Conservation (phyloP, 202 grass and related monocot genomes). For the Elaeis oleifera region DNA sequence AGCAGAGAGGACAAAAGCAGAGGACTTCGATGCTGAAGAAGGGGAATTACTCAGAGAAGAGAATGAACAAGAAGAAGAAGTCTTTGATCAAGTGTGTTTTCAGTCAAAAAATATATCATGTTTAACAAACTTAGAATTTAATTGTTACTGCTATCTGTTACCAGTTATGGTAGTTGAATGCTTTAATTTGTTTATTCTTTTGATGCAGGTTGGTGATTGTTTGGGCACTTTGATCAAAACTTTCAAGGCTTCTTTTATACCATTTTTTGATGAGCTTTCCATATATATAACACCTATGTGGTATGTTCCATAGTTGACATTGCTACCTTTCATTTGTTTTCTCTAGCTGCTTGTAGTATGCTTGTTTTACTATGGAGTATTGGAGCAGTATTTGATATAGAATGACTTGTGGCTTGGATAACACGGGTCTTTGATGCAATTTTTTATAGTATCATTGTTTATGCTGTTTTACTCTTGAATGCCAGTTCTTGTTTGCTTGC, state of each 20-base stretch:
- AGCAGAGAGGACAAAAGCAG: constrained; percentile 70
- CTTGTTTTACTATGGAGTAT: too few species aligned
- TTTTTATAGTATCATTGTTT: too few species aligned
- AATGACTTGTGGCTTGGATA: too few species aligned
- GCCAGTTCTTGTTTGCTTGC: too few species aligned
- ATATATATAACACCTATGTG: constrained; percentile 75
- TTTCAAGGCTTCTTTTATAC: constrained; percentile 60
- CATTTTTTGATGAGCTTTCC: constrained; percentile 83
- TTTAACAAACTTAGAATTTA: neutral
- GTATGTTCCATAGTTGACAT: constrained; percentile 31
- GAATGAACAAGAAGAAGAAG: constrained; percentile 98
- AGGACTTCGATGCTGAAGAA: constrained; percentile 99
- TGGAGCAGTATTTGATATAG: too few species aligned
- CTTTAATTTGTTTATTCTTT: neutral
- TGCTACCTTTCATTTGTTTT: neutral
- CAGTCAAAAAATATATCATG: neutral
- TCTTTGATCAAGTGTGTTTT: constrained; percentile 73
- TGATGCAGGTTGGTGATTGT: constrained; percentile 65
- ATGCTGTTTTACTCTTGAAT: too few species aligned
- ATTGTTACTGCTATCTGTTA: constrained; percentile 9
- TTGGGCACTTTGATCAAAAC: constrained; percentile 64
- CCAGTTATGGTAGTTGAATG: neutral
- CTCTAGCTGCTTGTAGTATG: too few species aligned
- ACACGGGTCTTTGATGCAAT: too few species aligned
- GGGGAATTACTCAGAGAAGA: constrained; percentile 96